Evolutionary conservation across 2,329 filamentous ascomycete species (phyloP), one percentile per base, ranked within the genome.

Genomic region (Phialophora chinensis): DNA sequence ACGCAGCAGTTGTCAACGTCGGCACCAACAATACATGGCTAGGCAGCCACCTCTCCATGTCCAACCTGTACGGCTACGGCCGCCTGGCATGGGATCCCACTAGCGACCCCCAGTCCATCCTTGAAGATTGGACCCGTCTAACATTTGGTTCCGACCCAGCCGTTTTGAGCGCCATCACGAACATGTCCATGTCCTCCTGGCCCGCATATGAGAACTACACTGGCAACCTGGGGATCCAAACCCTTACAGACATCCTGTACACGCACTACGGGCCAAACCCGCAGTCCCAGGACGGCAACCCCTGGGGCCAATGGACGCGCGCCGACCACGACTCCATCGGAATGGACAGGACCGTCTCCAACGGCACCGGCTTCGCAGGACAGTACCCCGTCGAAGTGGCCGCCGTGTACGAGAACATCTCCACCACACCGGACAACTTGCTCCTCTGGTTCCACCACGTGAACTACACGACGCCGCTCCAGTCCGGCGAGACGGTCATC

Each of bases 371-470:
- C 0, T 87, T 83, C 68, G 79, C 88, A 0, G 88, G 87, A 0
- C 88, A 91, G 72, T 92, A 91, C 72, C 88, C 88, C 0, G 71
- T 82, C 0, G 85, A 89, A 66, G 75, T 91, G 0, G 85, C 86
- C 0, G 74, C 79, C 2, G 75, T 79, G 72, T 91, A 84, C 73
- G 89, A 91, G 71, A 77, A 84, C 52, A 79, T 87, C 20, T 82
- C 84, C 14, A 88, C 85, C 0, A 91, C 89, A 0, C 88, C 89
- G 0, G 89, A 91, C 67, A 81, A 91, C 25, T 79, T 91, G 0
- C 76, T 91, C 2, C 79, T 91, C 1, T 92, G 89, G 89, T 91
- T 91, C 77, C 90, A 91, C 75, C 90, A 92, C 73, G 87, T 91
- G 0, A 84, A 84, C 3, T 92, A 90, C 74, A 90, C 86, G 0